A percentile compares a stretch with the other conserved stretches of the same genome.
Conservation (phyloP, 352 stramenopile species). For the Globisporangium perplexum region DNA sequence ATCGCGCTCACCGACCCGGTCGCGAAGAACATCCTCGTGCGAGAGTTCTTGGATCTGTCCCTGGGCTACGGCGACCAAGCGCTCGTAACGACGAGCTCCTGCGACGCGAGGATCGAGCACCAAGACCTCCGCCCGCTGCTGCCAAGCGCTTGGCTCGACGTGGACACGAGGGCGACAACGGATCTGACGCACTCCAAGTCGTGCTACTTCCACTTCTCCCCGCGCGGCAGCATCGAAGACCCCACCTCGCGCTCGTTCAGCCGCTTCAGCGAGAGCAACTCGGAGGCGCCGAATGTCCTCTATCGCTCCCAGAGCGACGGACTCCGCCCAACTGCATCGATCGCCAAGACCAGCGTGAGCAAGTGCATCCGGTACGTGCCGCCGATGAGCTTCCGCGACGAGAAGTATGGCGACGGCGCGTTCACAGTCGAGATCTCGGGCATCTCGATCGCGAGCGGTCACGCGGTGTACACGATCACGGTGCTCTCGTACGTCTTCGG, state of each 20-base stretch:
- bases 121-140: constrained; percentile 37
- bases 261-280: constrained; percentile 21
- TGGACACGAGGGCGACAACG: constrained; percentile 17
- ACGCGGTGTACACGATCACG: constrained; percentile 58
- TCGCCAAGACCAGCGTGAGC: constrained; percentile 6
- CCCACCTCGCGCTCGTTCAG: constrained; percentile 18
- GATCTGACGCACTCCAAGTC: constrained; percentile 21
- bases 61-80: constrained; percentile 42
- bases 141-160: constrained; percentile 58
- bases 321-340: constrained; percentile 6
- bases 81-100: constrained; percentile 64
- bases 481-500: constrained; percentile 46
- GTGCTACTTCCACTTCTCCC: constrained; percentile 23
- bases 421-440: constrained; percentile 74
- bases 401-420: constrained; percentile 35
- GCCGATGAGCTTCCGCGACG: constrained; percentile 38
- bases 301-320: constrained; percentile 16
- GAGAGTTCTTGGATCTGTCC: constrained; percentile 63
- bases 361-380: constrained; percentile 62
- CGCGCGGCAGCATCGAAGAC: constrained; percentile 14
- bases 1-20: constrained; percentile 52
- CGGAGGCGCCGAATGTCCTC: constrained; percentile 12
- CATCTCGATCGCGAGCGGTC: constrained; percentile 35
- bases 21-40: constrained; percentile 52
- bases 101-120: constrained; percentile 60